Evolutionary conservation across 2,329 filamentous ascomycete genomes (phyloP).

Genomic region (Fusarium odoratissimum): DNA sequence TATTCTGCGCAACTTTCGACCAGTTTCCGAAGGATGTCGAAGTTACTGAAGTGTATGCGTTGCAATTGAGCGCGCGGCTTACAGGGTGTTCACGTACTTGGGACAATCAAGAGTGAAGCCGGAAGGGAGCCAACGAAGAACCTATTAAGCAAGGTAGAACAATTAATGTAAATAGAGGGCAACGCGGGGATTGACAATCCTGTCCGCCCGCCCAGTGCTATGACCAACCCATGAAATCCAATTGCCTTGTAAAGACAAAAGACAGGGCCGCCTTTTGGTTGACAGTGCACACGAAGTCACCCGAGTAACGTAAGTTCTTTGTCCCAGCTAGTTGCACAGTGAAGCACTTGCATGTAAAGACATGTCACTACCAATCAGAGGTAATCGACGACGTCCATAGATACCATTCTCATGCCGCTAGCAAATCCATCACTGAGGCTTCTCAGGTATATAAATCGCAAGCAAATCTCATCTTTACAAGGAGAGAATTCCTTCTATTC

Average conservation of each 20-base stretch:
- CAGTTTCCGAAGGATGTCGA: fast-evolving
- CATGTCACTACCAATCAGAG: too few relatives aligned
- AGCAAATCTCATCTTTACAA: not conserved
- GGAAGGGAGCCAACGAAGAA: fast-evolving
- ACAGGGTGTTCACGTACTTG: fast-evolving
- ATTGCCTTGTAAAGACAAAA: not conserved
- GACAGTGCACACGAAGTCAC: not conserved
- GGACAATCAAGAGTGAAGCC: fast-evolving
- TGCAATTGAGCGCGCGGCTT: fast-evolving
- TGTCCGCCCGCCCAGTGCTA: fast-evolving
- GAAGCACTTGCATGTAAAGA: not conserved
- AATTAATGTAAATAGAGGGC: fast-evolving
- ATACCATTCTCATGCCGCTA: fast-evolving
- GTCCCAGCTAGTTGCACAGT: too few relatives aligned
- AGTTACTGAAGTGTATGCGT: too few relatives aligned
- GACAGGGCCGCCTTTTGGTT: too few relatives aligned
- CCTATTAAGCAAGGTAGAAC: fast-evolving
- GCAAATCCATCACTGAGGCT: not conserved
- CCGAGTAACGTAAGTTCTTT: fast-evolving
- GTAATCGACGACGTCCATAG: fast-evolving
- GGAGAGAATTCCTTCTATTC: fast-evolving
- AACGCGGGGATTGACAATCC: fast-evolving
- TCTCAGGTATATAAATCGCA: not conserved
- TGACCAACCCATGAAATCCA: fast-evolving
- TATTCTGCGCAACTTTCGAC: fast-evolving